Percentiles rank a stretch among this genome's conserved stretches.
Evolutionary conservation across 257 asterid species (phyloP).

Genomic region (Pogostemon cablin): DNA sequence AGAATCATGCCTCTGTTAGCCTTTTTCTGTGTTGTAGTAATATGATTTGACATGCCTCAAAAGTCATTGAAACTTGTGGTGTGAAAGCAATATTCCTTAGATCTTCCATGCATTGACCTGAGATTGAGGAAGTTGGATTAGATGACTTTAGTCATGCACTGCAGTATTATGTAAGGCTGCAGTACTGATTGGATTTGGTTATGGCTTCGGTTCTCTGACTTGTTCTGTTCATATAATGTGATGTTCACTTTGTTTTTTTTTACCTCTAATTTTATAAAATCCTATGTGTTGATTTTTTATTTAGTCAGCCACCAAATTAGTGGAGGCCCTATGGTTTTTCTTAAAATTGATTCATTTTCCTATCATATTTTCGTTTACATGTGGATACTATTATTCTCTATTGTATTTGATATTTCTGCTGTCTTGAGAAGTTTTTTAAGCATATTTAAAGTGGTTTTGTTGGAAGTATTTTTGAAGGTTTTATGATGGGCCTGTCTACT

Average conservation of each 20-base stretch:
- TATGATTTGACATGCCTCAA: slow-evolving; percentile 13
- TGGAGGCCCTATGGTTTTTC: background rate
- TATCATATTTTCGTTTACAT: background rate
- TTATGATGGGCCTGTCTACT: slow-evolving; percentile 6
- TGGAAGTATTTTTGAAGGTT: background rate
- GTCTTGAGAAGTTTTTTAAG: slow-evolving; percentile 9
- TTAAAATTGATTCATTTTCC: slow-evolving; percentile 20
- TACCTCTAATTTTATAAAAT: slow-evolving; percentile 1
- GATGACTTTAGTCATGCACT: slow-evolving; percentile 6
- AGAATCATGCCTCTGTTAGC: background rate
- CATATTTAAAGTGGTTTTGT: slow-evolving; percentile 21
- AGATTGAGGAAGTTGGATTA: slow-evolving; percentile 16
- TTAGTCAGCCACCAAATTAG: background rate
- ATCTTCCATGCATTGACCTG: slow-evolving; percentile 3
- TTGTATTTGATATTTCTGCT: background rate
- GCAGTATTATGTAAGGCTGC: slow-evolving; percentile 19
- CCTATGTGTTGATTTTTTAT: background rate
- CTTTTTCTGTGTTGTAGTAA: background rate
- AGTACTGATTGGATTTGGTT: slow-evolving; percentile 21
- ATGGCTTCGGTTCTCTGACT: slow-evolving; percentile 14
- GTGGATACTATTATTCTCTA: background rate
- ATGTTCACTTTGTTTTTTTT: background rate
- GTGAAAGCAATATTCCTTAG: slow-evolving; percentile 11
- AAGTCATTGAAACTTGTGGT: slow-evolving; percentile 1
- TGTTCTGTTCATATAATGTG: background rate